Conservation (phyloP, 805 yeast genomes). For the Starmera amethionina region DNA sequence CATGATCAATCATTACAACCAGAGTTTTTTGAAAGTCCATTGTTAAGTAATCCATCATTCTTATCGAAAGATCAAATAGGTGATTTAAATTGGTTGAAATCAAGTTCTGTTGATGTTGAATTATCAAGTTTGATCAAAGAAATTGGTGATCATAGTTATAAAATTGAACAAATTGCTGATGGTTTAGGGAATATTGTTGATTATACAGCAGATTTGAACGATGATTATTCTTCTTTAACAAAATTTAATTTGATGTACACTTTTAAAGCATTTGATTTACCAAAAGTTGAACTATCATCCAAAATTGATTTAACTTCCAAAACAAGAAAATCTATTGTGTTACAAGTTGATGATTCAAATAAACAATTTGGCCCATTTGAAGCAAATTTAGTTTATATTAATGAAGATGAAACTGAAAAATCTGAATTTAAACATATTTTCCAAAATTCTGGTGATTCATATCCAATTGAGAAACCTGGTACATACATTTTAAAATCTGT, state of each 20-base stretch:
- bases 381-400: slow-evolving; percentile 22
- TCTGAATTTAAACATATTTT: slow-evolving; percentile 15
- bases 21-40: slow-evolving; percentile 40
- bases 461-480: slow-evolving; percentile 52
- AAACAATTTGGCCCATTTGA: slow-evolving; percentile 23
- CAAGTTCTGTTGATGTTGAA: slow-evolving; percentile 31
- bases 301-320: slow-evolving; percentile 23
- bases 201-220: slow-evolving; percentile 20
- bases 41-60: slow-evolving; percentile 24
- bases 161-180: slow-evolving; percentile 49
- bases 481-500: slow-evolving; percentile 46
- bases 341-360: slow-evolving; percentile 22
- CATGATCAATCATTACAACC: slow-evolving; percentile 41
- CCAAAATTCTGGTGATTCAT: slow-evolving; percentile 20
- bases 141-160: slow-evolving; percentile 46
- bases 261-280: slow-evolving; percentile 46
- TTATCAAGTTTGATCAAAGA: slow-evolving; percentile 31
- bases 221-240: slow-evolving; percentile 18
- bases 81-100: slow-evolving; percentile 34
- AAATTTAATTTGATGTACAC: slow-evolving; percentile 30
- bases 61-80: slow-evolving; percentile 24
- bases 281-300: slow-evolving; percentile 39
- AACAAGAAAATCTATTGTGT: slow-evolving; percentile 26
- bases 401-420: slow-evolving; percentile 18
- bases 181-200: slow-evolving; percentile 55